Evolutionary conservation across 495 filamentous ascomycete species (phyloP).

Genomic region (Podospora sp.): DNA sequence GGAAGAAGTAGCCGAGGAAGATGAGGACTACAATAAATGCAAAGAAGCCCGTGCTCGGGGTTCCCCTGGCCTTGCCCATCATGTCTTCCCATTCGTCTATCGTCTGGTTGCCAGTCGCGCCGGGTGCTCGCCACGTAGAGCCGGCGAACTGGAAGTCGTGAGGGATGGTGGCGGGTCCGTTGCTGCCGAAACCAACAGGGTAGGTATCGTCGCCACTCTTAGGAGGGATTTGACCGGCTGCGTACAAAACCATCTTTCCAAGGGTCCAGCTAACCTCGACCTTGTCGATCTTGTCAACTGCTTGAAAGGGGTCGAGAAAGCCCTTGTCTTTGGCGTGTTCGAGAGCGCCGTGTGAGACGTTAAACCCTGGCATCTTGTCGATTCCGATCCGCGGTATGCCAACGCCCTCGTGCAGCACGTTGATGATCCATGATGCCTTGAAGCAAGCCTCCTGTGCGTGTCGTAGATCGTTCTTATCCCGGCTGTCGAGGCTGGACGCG

Average conservation of each 20-base stretch:
- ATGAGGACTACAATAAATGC: slow-evolving; percentile 66
- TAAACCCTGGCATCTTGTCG: slow-evolving; percentile 58
- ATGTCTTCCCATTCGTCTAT: slow-evolving; percentile 55
- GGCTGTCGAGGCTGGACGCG: slow-evolving; percentile 58
- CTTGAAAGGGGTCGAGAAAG: slow-evolving; percentile 85
- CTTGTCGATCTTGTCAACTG: slow-evolving; percentile 87
- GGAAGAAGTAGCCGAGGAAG: slow-evolving; percentile 59
- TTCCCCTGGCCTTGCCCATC: slow-evolving; percentile 65
- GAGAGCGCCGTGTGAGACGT: slow-evolving; percentile 74
- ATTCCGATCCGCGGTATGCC: slow-evolving; percentile 88
- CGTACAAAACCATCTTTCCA: slow-evolving; percentile 97
- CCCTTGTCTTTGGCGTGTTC: slow-evolving; percentile 74
- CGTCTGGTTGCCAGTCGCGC: slow-evolving; percentile 31
- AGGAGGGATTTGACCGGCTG: slow-evolving; percentile 80
- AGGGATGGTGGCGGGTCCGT: slow-evolving; percentile 60
- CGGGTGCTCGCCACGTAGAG: slow-evolving; percentile 51
- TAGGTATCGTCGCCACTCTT: slow-evolving; percentile 54
- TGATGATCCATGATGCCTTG: slow-evolving; percentile 97
- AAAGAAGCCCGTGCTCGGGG: slow-evolving; percentile 76
- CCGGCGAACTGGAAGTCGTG: slow-evolving; percentile 85
- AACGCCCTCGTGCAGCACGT: slow-evolving; percentile 92
- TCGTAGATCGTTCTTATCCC: slow-evolving; percentile 62
- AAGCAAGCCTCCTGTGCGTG: slow-evolving; percentile 88
- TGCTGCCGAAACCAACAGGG: slow-evolving; percentile 91
- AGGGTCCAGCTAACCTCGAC: slow-evolving; percentile 98